Base-by-base conservation (phyloP, 495 filamentous ascomycete genomes). In the Lentithecium fluviatile region DNA sequence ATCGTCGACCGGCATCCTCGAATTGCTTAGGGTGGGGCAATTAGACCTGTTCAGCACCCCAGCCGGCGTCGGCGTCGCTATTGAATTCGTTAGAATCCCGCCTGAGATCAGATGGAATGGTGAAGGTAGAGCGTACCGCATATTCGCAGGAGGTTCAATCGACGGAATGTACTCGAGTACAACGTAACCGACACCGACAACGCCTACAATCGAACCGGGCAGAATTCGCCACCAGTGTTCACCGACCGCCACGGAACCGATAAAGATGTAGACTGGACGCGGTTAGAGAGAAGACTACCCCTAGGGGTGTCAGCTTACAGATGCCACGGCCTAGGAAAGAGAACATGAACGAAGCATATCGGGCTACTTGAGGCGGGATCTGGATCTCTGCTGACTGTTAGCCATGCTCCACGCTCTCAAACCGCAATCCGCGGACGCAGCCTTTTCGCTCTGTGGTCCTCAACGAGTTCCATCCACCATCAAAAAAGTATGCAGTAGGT, bases 341-440 rank as follows among this genome's bases (percentile, higher is more conserved):
- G 81, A 97, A 97, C 70, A 97, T 85, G 84, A 99, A 99, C 23
- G 88, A 91, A 17, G 92, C 94, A 81, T 97, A 97, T 72, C 88
- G 85, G 58, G 90, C 87, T 37, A 95, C 80, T 72, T 96, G 91
- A 34, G 91, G 89, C 4, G 95, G 95, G 65, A 96, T 91, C 75
- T 95, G 92, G 76, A 96, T 94, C 76, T 99, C 94, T 77, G 56
- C 20, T 6, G 42, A 23, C 21, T 53, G 38, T 62, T 40, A 58
- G 51, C 37, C 42, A 32, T 6, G 23, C 6, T 25, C 46, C 6
- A 25, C 6, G n/a, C n/a, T n/a, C n/a, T n/a, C n/a, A n/a, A n/a
- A n/a, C n/a, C n/a, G n/a, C n/a, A n/a, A n/a, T n/a, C n/a, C n/a
- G n/a, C n/a, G n/a, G n/a, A n/a, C n/a, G n/a, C n/a, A n/a, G n/a